Evolutionary conservation across 805 yeast genomes (phyloP).

Genomic region (Starmerella geochares): DNA sequence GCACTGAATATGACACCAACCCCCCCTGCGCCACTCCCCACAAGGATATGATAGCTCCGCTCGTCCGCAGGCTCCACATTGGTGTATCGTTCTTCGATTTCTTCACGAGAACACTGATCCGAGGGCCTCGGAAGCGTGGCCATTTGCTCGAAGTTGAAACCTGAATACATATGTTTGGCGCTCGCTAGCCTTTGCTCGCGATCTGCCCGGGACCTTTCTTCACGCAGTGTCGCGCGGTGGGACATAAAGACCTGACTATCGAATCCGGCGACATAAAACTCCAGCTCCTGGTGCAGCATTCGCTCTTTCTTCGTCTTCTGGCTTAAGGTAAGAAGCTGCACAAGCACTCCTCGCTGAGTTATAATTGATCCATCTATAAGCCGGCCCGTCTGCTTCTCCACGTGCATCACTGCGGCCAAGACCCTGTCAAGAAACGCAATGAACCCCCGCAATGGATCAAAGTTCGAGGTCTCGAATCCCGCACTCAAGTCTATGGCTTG

Average conservation of each 20-base stretch:
- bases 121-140: slow-evolving; percentile 64
- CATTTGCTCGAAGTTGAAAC: slow-evolving; percentile 77
- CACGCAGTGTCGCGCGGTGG: slow-evolving; percentile 29
- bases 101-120: slow-evolving; percentile 53
- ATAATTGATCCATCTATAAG: slow-evolving; percentile 55
- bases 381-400: slow-evolving; percentile 42
- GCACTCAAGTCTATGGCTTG: slow-evolving; percentile 46
- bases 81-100: slow-evolving; percentile 56
- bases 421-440: slow-evolving; percentile 44
- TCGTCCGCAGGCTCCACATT: slow-evolving; percentile 35
- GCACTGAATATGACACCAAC: slow-evolving; percentile 65
- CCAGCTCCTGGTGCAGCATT: slow-evolving; percentile 40
- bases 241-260: slow-evolving; percentile 45
- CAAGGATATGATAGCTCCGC: slow-evolving; percentile 57
- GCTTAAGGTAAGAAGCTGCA: slow-evolving; percentile 59
- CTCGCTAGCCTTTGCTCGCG: slow-evolving; percentile 12
- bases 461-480: slow-evolving; percentile 55
- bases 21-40: slow-evolving; percentile 72
- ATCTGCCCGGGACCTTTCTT: not conserved
- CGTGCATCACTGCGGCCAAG: slow-evolving; percentile 43
- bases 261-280: slow-evolving; percentile 53
- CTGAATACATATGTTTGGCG: slow-evolving; percentile 30
- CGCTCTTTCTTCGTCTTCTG: slow-evolving; percentile 34
- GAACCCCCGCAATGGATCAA: slow-evolving; percentile 20
- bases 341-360: slow-evolving; percentile 78